Percentiles rank a stretch among this genome's conserved stretches.
These are phyloP conservation scores for Sporisorium graminicola DNA, from an alignment of 1,284 basidiomycete species.

Conservation along the genomic window DNA sequence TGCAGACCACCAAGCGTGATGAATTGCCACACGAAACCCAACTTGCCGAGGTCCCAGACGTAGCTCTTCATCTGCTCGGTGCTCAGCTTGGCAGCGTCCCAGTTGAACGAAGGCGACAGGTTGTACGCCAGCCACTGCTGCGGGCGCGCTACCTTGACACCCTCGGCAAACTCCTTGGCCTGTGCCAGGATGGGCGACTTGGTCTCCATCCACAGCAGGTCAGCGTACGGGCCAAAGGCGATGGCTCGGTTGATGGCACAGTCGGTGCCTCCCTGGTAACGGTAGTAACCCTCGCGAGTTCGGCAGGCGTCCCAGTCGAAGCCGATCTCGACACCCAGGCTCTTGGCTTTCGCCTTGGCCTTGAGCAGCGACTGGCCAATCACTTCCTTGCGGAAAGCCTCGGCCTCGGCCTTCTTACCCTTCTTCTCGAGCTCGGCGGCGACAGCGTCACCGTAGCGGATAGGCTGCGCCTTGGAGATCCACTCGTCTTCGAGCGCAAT, in stretches of 20 bases:
- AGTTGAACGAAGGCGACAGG: constrained; percentile 71
- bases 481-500: constrained; percentile 91
- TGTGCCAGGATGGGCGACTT: constrained; percentile 94
- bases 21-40: constrained; percentile 98
- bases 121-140: constrained; percentile 70
- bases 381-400: constrained; percentile 77
- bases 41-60: constrained; percentile 92
- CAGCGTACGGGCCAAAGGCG: constrained; percentile 92
- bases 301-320: constrained; percentile 96
- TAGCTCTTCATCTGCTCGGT: constrained; percentile 88
- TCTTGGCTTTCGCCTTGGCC: constrained; percentile 82
- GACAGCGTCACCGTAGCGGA: constrained; percentile 83
- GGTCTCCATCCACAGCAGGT: constrained; percentile 82
- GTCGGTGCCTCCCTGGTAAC: constrained; percentile 95
- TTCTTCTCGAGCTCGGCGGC: constrained; percentile 80
- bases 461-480: constrained; percentile 81
- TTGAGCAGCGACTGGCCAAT: constrained; percentile 78
- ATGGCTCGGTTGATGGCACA: constrained; percentile 92
- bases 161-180: constrained; percentile 87
- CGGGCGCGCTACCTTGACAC: constrained; percentile 63
- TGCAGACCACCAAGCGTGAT: constrained; percentile 96
- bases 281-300: constrained; percentile 94
- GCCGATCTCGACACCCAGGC: constrained; percentile 79
- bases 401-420: constrained; percentile 70
- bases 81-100: constrained; percentile 77